These are phyloP conservation scores for Phaeotremella skinneri DNA, from an alignment of 768 basidiomycete genomes.

Conservation along the genomic window DNA sequence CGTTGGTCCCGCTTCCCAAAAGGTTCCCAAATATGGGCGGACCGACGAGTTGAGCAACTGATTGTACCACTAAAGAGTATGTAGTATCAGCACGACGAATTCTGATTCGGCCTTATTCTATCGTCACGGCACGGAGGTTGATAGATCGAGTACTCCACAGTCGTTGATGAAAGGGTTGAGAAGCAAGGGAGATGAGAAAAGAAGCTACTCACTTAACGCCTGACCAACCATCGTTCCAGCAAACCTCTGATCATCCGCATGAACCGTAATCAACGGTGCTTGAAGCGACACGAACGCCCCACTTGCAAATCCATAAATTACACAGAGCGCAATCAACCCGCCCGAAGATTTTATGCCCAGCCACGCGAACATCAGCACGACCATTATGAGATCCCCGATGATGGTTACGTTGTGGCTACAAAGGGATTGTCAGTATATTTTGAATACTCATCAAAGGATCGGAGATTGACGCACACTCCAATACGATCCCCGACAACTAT, in stretches of 20 bases:
- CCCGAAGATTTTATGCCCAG: conserved; percentile 9
- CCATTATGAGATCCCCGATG: conserved; percentile 14
- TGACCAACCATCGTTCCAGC: conserved; percentile 30
- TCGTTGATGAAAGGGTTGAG: background rate
- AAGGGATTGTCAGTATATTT: background rate
- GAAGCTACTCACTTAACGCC: conserved; percentile 19
- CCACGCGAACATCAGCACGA: conserved; percentile 21
- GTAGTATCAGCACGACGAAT: background rate
- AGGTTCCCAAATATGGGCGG: conserved; percentile 21
- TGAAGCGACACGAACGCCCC: conserved; percentile 26
- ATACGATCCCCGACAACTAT: conserved; percentile 15
- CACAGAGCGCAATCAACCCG: conserved; percentile 12
- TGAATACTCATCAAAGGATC: background rate
- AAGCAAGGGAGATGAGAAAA: background rate
- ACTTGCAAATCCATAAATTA: conserved; percentile 20
- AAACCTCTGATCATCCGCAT: conserved; percentile 17
- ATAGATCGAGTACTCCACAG: too few species aligned
- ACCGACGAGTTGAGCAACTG: conserved; percentile 17
- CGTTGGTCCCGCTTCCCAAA: conserved; percentile 11
- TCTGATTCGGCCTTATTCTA: too few species aligned
- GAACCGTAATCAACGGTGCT: conserved; percentile 8
- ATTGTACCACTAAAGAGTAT: conserved; percentile 12
- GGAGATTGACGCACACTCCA: conserved; percentile 1
- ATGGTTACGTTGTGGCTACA: conserved; percentile 18
- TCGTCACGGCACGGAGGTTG: too few species aligned